Evolutionary conservation across 148 eudicot species (phyloP).

Genomic region (Vaccinium myrtillus): DNA sequence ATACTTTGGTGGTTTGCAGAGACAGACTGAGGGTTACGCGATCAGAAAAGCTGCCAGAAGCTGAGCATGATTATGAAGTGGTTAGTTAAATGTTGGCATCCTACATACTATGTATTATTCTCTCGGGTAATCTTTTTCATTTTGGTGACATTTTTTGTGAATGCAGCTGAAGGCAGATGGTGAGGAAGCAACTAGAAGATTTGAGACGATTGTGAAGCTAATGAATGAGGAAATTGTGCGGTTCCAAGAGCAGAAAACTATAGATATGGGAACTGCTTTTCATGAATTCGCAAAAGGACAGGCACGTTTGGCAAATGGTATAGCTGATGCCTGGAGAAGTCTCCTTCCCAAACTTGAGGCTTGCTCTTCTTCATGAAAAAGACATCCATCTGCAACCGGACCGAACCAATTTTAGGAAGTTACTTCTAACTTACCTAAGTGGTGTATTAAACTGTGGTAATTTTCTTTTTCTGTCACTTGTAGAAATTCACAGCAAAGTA

Average conservation of each 20-base stretch:
- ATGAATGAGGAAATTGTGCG: constrained; percentile 86
- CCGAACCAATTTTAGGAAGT: neutral
- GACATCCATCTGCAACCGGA: neutral
- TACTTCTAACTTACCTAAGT: constrained; percentile 1
- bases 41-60: constrained; percentile 75
- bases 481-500: constrained; percentile 9
- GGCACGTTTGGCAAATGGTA: constrained; percentile 69
- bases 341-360: constrained; percentile 94
- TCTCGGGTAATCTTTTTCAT: constrained; percentile 2
- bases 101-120: neutral
- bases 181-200: constrained; percentile 77
- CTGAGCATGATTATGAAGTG: constrained; percentile 79
- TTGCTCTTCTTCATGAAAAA: constrained; percentile 52
- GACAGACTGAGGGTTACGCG: constrained; percentile 78
- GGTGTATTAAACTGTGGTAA: constrained; percentile 14
- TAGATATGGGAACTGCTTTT: constrained; percentile 89
- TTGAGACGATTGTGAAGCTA: constrained; percentile 63
- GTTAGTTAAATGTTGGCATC: constrained; percentile 33
- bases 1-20: constrained; percentile 38
- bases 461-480: neutral
- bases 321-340: constrained; percentile 91
- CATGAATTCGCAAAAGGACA: constrained; percentile 99
- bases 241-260: constrained; percentile 90
- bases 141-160: constrained; percentile 23
- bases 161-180: constrained; percentile 80